Conservation (phyloP, 495 filamentous ascomycete species). For the Aspergillus affinis region DNA sequence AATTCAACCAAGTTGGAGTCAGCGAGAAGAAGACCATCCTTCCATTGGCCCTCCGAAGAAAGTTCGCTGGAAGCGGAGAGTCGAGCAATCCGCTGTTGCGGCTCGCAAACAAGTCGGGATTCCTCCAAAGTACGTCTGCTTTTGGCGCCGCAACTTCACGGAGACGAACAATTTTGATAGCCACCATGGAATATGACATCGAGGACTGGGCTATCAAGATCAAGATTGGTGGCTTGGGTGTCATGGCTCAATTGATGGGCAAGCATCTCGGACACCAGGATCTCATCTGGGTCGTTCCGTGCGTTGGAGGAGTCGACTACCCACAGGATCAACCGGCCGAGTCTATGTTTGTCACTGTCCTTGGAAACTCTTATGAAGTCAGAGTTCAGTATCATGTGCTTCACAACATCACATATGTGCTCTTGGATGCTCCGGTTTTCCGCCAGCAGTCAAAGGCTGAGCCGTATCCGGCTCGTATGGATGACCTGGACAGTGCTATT, state of each 20-base stretch:
- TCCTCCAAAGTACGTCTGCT: slow-evolving; percentile 44
- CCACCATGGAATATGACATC: slow-evolving; percentile 74
- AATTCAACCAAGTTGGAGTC: slow-evolving; percentile 67
- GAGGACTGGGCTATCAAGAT: slow-evolving; percentile 72
- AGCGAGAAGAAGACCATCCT: slow-evolving; percentile 47
- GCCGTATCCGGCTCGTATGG: slow-evolving; percentile 72
- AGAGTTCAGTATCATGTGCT: slow-evolving; percentile 64
- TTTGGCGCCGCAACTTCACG: slow-evolving; percentile 45
- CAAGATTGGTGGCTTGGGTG: slow-evolving; percentile 71
- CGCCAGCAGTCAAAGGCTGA: slow-evolving; percentile 65
- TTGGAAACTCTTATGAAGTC: slow-evolving; percentile 64
- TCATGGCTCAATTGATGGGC: slow-evolving; percentile 71
- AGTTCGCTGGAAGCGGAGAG: slow-evolving; percentile 24
- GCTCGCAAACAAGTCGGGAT: slow-evolving; percentile 43
- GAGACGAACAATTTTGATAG: slow-evolving; percentile 59
- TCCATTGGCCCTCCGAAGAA: slow-evolving; percentile 36
- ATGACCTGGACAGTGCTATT: slow-evolving; percentile 69
- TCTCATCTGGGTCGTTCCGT: slow-evolving; percentile 76
- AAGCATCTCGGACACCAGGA: slow-evolving; percentile 67
- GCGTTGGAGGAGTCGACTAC: slow-evolving; percentile 67
- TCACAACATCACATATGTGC: slow-evolving; percentile 71
- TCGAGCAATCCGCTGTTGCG: slow-evolving; percentile 32
- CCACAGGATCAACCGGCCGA: slow-evolving; percentile 59
- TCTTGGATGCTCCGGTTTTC: slow-evolving; percentile 70
- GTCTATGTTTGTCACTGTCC: slow-evolving; percentile 64